Conservation (phyloP, 306 rosid species). For the Senna tora region DNA sequence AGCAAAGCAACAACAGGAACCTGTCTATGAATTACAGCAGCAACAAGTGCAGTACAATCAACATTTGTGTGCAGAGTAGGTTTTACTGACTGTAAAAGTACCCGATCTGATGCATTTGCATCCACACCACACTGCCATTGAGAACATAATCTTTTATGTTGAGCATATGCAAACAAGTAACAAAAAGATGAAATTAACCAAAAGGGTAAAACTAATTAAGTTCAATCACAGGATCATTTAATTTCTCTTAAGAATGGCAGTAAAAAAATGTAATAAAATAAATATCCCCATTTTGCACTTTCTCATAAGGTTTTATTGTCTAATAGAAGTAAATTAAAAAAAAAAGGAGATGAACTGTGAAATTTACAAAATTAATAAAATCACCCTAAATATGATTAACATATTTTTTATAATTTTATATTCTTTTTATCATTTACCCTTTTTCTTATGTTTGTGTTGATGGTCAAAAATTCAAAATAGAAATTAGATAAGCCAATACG, state of each 20-base stretch:
- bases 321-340: background rate
- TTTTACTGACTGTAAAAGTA: constrained; percentile 80
- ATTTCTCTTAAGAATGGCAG: constrained; percentile 2
- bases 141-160: constrained; percentile 31
- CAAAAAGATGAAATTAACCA: background rate
- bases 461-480: background rate
- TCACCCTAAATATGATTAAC: background rate
- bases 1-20: constrained; percentile 68
- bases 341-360: background rate
- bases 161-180: constrained; percentile 26
- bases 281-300: background rate
- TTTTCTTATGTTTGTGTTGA: background rate
- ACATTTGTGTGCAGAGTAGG: constrained; percentile 87
- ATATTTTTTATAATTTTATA: background rate
- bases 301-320: background rate
- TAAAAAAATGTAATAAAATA: background rate
- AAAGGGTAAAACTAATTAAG: background rate
- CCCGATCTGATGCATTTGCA: constrained; percentile 63
- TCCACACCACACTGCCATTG: constrained; percentile 81
- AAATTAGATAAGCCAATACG: background rate
- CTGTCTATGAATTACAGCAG: constrained; percentile 92
- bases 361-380: background rate
- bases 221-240: constrained; percentile 12
- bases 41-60: constrained; percentile 80
- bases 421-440: background rate